Conservation (phyloP, 805 yeast genomes). For the Jamesozyma jinghongensis region DNA sequence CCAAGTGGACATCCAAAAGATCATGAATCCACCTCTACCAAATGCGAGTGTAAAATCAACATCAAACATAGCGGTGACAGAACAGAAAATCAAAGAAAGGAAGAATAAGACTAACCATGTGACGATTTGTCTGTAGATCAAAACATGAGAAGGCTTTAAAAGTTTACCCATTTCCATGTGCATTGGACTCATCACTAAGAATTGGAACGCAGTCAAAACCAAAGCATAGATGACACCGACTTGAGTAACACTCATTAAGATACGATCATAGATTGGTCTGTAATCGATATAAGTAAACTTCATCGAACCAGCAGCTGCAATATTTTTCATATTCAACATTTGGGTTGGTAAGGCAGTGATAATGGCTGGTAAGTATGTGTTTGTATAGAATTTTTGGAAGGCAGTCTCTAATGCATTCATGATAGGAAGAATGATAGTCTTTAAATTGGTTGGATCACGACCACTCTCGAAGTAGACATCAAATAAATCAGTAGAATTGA, state of each 20-base stretch:
- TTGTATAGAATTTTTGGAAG: conserved; percentile 2
- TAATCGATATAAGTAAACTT: conserved; percentile 35
- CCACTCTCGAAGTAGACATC: conserved; percentile 50
- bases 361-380: conserved; percentile 6
- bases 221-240: conserved; percentile 67
- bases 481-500: conserved; percentile 23
- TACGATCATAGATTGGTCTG: conserved; percentile 41
- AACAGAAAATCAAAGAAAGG: conserved; percentile 47
- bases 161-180: conserved; percentile 42
- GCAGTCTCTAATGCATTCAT: conserved; percentile 30
- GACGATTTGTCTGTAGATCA: conserved; percentile 42
- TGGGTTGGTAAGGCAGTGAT: conserved; percentile 13
- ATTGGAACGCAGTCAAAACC: conserved; percentile 63
- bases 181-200: conserved; percentile 48
- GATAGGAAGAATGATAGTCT: conserved; percentile 36
- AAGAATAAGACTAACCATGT: conserved; percentile 46
- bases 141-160: conserved; percentile 36
- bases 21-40: conserved; percentile 64
- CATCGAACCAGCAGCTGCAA: conserved; percentile 25
- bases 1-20: conserved; percentile 62
- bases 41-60: conserved; percentile 48
- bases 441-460: conserved; percentile 47
- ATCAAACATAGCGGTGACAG: conserved; percentile 61
- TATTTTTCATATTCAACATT: conserved; percentile 3
- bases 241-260: conserved; percentile 59